phyloP scores from a whole-genome alignment of 2,329 filamentous ascomycete genomes.

The Nemania abortiva region DNA sequence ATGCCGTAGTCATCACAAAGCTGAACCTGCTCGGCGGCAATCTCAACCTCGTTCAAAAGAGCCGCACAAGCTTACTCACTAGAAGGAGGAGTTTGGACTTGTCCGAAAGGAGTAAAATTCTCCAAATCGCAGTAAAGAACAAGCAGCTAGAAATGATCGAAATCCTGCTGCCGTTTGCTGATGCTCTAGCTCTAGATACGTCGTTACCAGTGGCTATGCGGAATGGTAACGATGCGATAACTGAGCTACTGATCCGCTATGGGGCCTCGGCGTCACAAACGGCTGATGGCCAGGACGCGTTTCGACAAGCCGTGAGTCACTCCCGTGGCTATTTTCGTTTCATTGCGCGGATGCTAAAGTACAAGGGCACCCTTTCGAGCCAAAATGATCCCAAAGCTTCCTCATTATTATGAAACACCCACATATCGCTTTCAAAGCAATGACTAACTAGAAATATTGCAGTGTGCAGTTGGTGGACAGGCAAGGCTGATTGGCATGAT shows the following conservation, averaged over 20 bases:
- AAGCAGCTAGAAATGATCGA: constrained; percentile 65
- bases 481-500: constrained; percentile 62
- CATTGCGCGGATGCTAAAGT: not conserved
- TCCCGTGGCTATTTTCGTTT: not conserved
- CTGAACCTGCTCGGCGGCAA: constrained; percentile 64
- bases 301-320: constrained; percentile 56
- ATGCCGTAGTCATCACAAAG: constrained; percentile 58
- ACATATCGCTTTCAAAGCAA: not conserved
- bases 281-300: constrained; percentile 64
- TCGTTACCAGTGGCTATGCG: constrained; percentile 64
- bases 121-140: constrained; percentile 64
- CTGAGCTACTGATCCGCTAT: constrained; percentile 63
- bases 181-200: constrained; percentile 62
- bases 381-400: not conserved
- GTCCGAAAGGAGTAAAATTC: constrained; percentile 63
- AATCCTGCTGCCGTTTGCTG: constrained; percentile 66
- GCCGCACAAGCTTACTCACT: constrained; percentile 61
- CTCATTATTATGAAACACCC: too few species aligned
- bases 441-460: not conserved
- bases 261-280: constrained; percentile 63
- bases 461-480: constrained; percentile 60
- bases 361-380: not conserved
- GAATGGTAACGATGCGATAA: constrained; percentile 57
- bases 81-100: constrained; percentile 64
- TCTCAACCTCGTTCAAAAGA: constrained; percentile 62